Conservation (phyloP, 73 alveolate genomes). For the Durusdinium trenchii region DNA sequence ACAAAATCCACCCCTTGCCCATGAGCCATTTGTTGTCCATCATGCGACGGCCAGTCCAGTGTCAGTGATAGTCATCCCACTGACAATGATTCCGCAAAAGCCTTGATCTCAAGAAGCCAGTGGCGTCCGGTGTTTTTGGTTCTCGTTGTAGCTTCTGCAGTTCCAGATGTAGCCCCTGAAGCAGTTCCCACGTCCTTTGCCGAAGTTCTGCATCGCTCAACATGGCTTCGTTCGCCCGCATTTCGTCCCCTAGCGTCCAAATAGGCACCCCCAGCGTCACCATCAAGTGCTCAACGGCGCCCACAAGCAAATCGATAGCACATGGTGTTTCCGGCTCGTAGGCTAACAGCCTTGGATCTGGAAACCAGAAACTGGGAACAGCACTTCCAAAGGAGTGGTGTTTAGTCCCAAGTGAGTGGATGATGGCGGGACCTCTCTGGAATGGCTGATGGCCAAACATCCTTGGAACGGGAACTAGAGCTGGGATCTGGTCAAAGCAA, state of each 20-base stretch:
- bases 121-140: slow-evolving; percentile 37
- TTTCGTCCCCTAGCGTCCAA: slow-evolving; percentile 47
- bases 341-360: slow-evolving; percentile 34
- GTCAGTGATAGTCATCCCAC: slow-evolving; percentile 15
- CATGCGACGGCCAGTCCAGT: no score
- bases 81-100: slow-evolving; percentile 45
- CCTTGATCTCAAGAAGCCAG: slow-evolving; percentile 41
- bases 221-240: slow-evolving; percentile 62
- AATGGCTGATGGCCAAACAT: no score
- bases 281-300: slow-evolving; percentile 25
- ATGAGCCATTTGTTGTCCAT: no score
- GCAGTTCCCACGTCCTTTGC: neutral
- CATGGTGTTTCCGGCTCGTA: slow-evolving; percentile 64
- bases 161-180: neutral
- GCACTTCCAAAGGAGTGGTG: no score
- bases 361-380: no score
- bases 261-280: slow-evolving; percentile 22
- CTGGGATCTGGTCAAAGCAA: no score
- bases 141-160: slow-evolving; percentile 41
- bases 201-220: neutral
- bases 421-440: no score
- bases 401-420: no score
- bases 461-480: no score
- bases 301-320: slow-evolving; percentile 62
- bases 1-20: no score